These are phyloP conservation scores for Incumbomyces lentus DNA, from an alignment of 2,329 filamentous ascomycete genomes.

Conservation along the genomic window DNA sequence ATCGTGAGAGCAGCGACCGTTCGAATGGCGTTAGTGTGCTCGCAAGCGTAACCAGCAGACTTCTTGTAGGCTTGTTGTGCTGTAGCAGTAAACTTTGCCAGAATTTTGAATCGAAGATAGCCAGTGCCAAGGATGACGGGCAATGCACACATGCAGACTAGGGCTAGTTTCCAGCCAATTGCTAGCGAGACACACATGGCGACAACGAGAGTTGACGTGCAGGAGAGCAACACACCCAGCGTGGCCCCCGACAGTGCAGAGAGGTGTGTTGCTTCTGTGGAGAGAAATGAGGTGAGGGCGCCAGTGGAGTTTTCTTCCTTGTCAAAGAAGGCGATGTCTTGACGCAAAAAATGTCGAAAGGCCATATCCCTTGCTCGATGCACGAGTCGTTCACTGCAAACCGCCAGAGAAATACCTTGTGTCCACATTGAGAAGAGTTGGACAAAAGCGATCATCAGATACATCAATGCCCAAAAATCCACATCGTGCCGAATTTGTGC, in stretches of 20 bases:
- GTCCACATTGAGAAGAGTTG: conserved; percentile 58
- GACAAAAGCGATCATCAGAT: conserved; percentile 67
- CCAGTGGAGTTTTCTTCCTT: conserved; percentile 79
- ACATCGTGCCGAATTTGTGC: conserved; percentile 55
- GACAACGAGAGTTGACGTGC: conserved; percentile 66
- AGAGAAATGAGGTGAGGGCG: conserved; percentile 77
- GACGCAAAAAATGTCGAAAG: conserved; percentile 79
- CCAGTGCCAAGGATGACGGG: conserved; percentile 69
- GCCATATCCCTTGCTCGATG: conserved; percentile 71
- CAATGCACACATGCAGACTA: conserved; percentile 70
- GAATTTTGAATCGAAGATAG: conserved; percentile 79
- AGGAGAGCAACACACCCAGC: conserved; percentile 74
- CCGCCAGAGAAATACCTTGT: conserved; percentile 68
- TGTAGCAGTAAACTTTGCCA: conserved; percentile 66
- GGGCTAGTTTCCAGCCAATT: conserved; percentile 77
- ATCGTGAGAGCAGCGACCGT: conserved; percentile 86
- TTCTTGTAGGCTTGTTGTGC: conserved; percentile 69
- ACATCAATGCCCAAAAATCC: conserved; percentile 85
- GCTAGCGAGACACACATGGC: conserved; percentile 60
- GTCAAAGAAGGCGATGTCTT: conserved; percentile 90
- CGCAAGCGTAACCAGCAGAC: conserved; percentile 80
- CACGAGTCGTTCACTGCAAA: conserved; percentile 76
- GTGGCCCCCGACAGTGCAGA: conserved; percentile 81
- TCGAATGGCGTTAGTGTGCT: conserved; percentile 86
- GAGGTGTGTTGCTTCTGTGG: conserved; percentile 79